Evolutionary conservation across 176 grass and related monocot species (phyloP), one percentile per base, ranked within the genome.

Genomic region (Carex myosuroides): DNA sequence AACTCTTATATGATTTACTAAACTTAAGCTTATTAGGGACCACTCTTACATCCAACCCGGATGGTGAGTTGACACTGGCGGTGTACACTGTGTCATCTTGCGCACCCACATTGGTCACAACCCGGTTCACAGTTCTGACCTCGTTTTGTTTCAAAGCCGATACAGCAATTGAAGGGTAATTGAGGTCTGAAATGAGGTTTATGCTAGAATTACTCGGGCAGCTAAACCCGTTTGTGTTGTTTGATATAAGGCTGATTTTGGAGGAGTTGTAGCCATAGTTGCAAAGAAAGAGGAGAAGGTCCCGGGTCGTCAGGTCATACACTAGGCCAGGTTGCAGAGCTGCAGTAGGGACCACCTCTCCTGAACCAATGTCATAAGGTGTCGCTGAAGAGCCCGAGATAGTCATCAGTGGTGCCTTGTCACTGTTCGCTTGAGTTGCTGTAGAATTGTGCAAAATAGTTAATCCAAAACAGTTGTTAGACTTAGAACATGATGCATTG

Each of bases 91-190:
- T 78, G 2, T 84, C 82, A 26, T 85, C 92, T 68, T 85, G 85
- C 24, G 84, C 80, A 14, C 92, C 92, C 12, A 98, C 87, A 26
- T 94, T 98, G 8, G 89, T 98, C 26, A 90, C 90, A 2, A 57
- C 41, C 14, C 95, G 85, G 14, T 56, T 86, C 62, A 98, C 86
- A 0, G 82, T 87, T 83, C 64, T 85, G 44, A 54, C 44, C 37
- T 56, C 50, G 1, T 79, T 63, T 5, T 8, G 55, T n/a, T 46
- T 61, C 39, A 94, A 85, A 50, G 48, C 87, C 0, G 89, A n/a
- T 17, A 94, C 81, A 11, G 92, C 82, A 58, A 98, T 93, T 0
- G 95, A 98, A 6, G 95, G 92, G 72, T 98, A 98, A 76, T 98
- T 98, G 33, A 94, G 90, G 24, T 93, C 59, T n/a, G 95, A 98